Base-by-base conservation (phyloP, 345 rosid genomes). In the Xanthoceras sorbifolium region DNA sequence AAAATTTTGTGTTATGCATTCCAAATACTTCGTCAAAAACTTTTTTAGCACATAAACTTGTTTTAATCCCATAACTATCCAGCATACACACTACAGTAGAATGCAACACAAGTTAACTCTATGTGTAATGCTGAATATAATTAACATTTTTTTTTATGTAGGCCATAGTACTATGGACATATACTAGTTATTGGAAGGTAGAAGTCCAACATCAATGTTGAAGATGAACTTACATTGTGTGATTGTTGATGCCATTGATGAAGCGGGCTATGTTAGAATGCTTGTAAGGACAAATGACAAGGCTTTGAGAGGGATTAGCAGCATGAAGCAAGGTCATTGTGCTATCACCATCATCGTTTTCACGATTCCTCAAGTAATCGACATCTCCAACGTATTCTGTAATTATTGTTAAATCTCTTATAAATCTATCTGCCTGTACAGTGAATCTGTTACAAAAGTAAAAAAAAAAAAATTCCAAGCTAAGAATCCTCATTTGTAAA, bases 351-450 rank as follows among this genome's bases (percentile, higher is more conserved):
- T 92, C 97, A 61, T 96, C 89, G 71, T 91, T 71, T 77, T 93
- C 97, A 72, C 94, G 89, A 70, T 90, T 92, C 48, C 80, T 86
- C 55, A 93, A 73, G 88, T 86, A 92, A 85, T 96, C 98, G 74
- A 96, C 99, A 76, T 93, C 98, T 34, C 99, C 99, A 1, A 89
- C 86, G 46, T 96, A 96, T 77, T 96, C 99, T 12, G 98, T 87
- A 72, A 96, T 84, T 70, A 93, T 88, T 0, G 99, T 96, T 75
- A 88, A 77, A 81, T 96, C 99, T 85, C 86, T 96, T 74, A 96
- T 96, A 55, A 20, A 78, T 77, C 83, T 84, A 79, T 92, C 98
- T 1, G 99, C 99, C 82, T 92, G 90, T 38, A 96, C 99, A 0
- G 99, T 91, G 75, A 87, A 93, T 86, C 99, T 95, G 93, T 64